Percentiles rank a stretch among this genome's conserved stretches.
These are phyloP conservation scores for Picocystis sp. DNA, from an alignment of 163 green algal species.

Conservation along the genomic window DNA sequence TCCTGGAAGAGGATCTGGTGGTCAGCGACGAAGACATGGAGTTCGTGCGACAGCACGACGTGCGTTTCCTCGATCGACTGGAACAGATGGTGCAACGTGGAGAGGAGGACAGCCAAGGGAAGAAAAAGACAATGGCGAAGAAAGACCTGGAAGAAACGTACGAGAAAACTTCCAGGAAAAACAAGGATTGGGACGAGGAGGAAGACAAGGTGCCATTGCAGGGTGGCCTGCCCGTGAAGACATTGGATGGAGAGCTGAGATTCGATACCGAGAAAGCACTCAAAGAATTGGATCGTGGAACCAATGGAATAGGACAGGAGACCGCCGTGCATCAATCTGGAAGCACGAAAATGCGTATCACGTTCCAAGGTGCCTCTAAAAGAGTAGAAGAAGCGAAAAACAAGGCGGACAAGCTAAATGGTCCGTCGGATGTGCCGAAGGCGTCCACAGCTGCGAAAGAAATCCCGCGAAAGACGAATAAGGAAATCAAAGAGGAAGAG, in stretches of 20 bases:
- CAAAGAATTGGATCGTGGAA: conserved; percentile 7
- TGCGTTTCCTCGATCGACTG: conserved; percentile 4
- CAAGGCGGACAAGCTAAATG: not conserved
- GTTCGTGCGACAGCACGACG: conserved; percentile 4
- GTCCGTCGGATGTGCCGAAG: conserved; percentile 5
- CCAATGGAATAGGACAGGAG: conserved; percentile 3
- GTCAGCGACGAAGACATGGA: conserved; percentile 3
- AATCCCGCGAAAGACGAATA: conserved; percentile 1
- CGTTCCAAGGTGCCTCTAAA: conserved; percentile 17
- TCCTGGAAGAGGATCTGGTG: conserved; percentile 1
- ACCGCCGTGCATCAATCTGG: not conserved
- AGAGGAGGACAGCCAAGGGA: not conserved
- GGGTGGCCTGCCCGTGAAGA: conserved; percentile 24
- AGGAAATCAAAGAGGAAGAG: not conserved
- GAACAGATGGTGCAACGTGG: not conserved
- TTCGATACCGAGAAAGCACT: conserved; percentile 6
- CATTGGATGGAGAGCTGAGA: conserved; percentile 18
- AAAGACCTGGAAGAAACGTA: conserved; percentile 2
- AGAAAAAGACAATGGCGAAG: not conserved
- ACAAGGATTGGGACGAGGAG: conserved; percentile 4
- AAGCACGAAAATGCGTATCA: not conserved
- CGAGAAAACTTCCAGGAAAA: conserved; percentile 3
- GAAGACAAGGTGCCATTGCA: not conserved
- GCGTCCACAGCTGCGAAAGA: conserved; percentile 1
- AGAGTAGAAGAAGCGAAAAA: not conserved